phyloP scores from a whole-genome alignment of 139 green algal genomes.

The Volvox reticuliferus region DNA sequence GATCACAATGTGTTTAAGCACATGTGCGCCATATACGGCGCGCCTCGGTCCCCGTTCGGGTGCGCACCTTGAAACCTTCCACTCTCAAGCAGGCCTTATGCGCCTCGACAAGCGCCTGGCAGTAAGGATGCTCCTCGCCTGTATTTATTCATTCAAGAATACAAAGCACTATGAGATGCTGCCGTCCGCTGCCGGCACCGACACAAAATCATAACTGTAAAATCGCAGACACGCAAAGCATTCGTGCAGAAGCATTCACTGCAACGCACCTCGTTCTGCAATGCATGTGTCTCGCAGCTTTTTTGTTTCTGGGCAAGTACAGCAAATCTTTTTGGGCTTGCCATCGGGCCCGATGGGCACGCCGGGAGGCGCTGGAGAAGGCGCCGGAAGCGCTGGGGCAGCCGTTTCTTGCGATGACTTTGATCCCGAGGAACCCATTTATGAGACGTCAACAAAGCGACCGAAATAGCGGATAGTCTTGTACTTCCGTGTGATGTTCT shows the following conservation, averaged over 20 bases:
- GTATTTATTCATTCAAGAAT: not conserved
- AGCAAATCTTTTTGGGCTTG: constrained; percentile 93
- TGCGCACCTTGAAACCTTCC: constrained; percentile 92
- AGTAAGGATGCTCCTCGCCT: constrained; percentile 81
- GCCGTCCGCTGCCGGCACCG: not conserved
- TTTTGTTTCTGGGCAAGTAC: constrained; percentile 94
- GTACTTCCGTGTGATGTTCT: too few species aligned
- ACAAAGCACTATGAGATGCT: too few species aligned
- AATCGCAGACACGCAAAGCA: not conserved
- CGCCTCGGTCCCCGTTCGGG: not conserved
- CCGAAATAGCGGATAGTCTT: too few species aligned
- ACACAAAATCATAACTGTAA: not conserved
- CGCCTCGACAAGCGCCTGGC: constrained; percentile 88
- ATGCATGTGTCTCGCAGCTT: constrained; percentile 51
- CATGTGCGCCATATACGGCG: too few species aligned
- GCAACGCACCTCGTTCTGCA: constrained; percentile 52
- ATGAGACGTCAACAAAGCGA: not conserved
- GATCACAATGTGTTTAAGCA: too few species aligned
- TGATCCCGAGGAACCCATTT: constrained; percentile 15
- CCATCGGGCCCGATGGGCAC: constrained; percentile 52
- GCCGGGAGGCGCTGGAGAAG: constrained; percentile 17
- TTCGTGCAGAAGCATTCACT: not conserved
- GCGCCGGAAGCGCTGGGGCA: constrained; percentile 20
- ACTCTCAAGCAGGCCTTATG: constrained; percentile 91
- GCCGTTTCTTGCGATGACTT: not conserved